Base-by-base conservation (phyloP, 805 yeast genomes). In the Grigorovia humatica region DNA sequence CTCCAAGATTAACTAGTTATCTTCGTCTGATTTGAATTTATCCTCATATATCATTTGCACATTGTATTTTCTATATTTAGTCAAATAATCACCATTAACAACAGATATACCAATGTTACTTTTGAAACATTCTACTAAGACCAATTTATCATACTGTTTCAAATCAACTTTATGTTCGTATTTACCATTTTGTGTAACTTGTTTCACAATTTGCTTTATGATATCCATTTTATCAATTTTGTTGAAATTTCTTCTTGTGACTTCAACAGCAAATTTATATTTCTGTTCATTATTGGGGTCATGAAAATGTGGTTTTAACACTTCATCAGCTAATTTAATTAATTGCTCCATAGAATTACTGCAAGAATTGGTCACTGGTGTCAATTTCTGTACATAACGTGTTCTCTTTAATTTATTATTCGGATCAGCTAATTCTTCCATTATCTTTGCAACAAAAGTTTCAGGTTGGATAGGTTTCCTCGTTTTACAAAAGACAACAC, bases 21-120 rank as follows among this genome's bases (percentile, higher is more conserved):
- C 52, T 1, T 52, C 44, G 19, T 55, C 52, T n/a, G 60, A 58
- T 48, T 62, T 59, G 40, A 59, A 54, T 54, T 63, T 68, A 57
- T 66, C 64, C 48, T 69, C 91, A 62, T 74, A 85, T 17, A 91
- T 83, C 69, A 85, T 95, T 62, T 88, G 91, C 44, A 93, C 68
- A 63, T 93, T 93, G 68, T 77, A 88, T 62, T 82, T 82, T 59
- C 79, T 81, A 54, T 77, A 75, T 56, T 74, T 69, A 20, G 78
- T 81, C 47, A 57, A 50, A 40, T 66, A 65, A 60, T 79, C 88
- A 51, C 79, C 78, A 51, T 79, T 77, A 1, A 88, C 88, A 6
- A 89, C 91, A 57, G 93, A 75, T 79, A 88, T 81, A 7, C 99
- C 99, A 38, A 93, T 77, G 55, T 86, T 85, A 55, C 80, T 85